These are phyloP conservation scores for Fusarium verticillioides DNA, from an alignment of 2,329 filamentous ascomycete species.

Conservation along the genomic window DNA sequence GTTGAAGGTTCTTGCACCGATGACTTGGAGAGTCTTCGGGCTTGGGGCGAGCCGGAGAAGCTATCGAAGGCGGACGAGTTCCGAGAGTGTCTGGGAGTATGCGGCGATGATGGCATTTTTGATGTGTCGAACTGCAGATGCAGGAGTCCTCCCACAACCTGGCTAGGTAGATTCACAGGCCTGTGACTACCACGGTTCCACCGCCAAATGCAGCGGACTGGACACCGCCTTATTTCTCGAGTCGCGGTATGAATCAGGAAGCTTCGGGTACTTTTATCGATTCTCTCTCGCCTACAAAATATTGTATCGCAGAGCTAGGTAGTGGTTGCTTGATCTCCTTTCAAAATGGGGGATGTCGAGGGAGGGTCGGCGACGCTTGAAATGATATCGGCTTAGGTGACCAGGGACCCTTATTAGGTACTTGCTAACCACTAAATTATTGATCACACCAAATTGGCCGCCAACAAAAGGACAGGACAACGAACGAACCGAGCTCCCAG, in stretches of 20 bases:
- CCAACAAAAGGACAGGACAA: conserved; percentile 21
- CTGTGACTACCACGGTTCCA: conserved; percentile 30
- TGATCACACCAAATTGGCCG: conserved; percentile 38
- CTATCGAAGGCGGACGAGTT: conserved; percentile 66
- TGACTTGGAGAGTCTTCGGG: conserved; percentile 62
- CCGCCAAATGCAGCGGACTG: conserved; percentile 19
- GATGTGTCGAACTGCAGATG: conserved; percentile 15
- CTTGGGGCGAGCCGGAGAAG: conserved; percentile 57
- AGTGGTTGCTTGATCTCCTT: conserved; percentile 30
- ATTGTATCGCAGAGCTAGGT: conserved; percentile 15
- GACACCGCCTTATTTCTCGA: conserved; percentile 4
- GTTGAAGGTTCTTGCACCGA: conserved; percentile 62
- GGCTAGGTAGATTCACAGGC: conserved; percentile 9
- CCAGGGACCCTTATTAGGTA: conserved; percentile 40
- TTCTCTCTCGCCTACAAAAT: not conserved
- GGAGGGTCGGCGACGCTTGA: conserved; percentile 36
- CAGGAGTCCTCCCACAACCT: conserved; percentile 20
- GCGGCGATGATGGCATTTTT: conserved; percentile 57
- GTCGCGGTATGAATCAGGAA: not conserved
- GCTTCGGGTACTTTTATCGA: not conserved
- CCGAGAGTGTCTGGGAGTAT: conserved; percentile 69
- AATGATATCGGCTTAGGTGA: conserved; percentile 41
- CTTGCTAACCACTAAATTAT: conserved; percentile 20
- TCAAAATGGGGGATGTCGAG: conserved; percentile 34
- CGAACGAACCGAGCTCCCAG: conserved; percentile 18